Percentiles rank a stretch among this genome's conserved stretches.
Conservation (phyloP, 805 yeast genomes). For the Metschnikowia cerradonensis region DNA sequence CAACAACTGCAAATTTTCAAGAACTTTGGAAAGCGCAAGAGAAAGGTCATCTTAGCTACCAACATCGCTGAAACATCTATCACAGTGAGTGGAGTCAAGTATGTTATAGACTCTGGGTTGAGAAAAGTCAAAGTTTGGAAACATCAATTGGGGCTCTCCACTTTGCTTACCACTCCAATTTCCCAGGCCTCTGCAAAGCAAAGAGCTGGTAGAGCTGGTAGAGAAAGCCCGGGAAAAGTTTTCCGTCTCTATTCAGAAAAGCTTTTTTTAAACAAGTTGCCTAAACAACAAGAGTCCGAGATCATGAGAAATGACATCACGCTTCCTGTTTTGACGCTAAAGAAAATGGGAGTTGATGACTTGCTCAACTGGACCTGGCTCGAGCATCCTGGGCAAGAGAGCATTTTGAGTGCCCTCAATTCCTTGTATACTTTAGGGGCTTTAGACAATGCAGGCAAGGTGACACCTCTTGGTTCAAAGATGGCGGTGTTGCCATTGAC, state of each 20-base stretch:
- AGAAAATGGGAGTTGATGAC: conserved; percentile 78
- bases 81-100: conserved; percentile 90
- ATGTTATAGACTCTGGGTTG: conserved; percentile 88
- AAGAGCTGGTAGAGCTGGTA: conserved; percentile 98
- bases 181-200: conserved; percentile 94
- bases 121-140: conserved; percentile 94
- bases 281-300: conserved; percentile 87
- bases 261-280: conserved; percentile 54
- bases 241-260: conserved; percentile 77
- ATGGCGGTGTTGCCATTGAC: conserved; percentile 89
- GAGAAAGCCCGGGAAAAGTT: conserved; percentile 88
- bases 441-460: conserved; percentile 65
- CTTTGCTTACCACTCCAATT: conserved; percentile 85
- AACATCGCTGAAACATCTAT: conserved; percentile 98
- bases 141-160: conserved; percentile 87
- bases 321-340: conserved; percentile 78
- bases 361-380: conserved; percentile 88
- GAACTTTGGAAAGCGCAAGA: conserved; percentile 55
- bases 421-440: conserved; percentile 80
- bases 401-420: conserved; percentile 71
- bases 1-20: conserved; percentile 80
- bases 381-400: conserved; percentile 79
- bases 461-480: conserved; percentile 75
- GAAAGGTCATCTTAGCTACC: conserved; percentile 89
- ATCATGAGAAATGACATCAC: conserved; percentile 83